Conservation (phyloP, 192 early-diverging fungal genomes). For the Entomortierella lignicola region DNA sequence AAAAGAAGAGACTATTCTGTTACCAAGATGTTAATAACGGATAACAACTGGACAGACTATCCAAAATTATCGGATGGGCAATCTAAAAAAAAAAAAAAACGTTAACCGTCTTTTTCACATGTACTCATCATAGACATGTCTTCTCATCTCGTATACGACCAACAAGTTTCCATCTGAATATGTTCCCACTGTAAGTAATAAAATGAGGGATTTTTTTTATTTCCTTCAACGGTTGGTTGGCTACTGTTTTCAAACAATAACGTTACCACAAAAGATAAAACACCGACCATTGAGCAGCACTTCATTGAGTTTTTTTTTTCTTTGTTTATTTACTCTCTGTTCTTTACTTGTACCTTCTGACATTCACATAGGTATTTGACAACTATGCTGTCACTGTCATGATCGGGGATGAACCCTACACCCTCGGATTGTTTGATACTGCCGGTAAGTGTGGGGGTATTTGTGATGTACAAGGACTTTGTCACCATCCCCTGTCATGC, state of each 20-base stretch:
- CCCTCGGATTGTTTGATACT: constrained; percentile 95
- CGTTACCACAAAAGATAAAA: too few relatives aligned
- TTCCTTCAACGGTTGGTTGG: not conserved
- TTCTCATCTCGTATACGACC: constrained; percentile 95
- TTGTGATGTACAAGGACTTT: not conserved
- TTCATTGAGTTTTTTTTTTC: too few relatives aligned
- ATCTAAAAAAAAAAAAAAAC: too few relatives aligned
- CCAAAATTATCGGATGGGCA: not conserved
- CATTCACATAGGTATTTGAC: constrained; percentile 80
- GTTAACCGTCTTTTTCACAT: too few relatives aligned
- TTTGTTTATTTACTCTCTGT: too few relatives aligned
- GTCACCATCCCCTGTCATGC: constrained; percentile 2
- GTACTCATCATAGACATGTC: constrained; percentile 82
- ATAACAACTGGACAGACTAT: not conserved
- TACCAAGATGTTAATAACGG: not conserved
- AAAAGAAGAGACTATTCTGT: not conserved
- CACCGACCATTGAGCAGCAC: too few relatives aligned
- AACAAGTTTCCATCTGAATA: constrained; percentile 98
- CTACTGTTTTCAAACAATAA: too few relatives aligned
- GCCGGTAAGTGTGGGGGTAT: constrained; percentile 63
- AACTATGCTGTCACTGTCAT: constrained; percentile 99
- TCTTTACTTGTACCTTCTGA: not conserved
- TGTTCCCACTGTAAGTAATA: constrained; percentile 86
- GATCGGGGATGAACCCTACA: constrained; percentile 98
- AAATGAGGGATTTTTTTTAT: too few relatives aligned